phyloP scores from a whole-genome alignment of 139 green algal species.

The Spirogloea muscicola region DNA sequence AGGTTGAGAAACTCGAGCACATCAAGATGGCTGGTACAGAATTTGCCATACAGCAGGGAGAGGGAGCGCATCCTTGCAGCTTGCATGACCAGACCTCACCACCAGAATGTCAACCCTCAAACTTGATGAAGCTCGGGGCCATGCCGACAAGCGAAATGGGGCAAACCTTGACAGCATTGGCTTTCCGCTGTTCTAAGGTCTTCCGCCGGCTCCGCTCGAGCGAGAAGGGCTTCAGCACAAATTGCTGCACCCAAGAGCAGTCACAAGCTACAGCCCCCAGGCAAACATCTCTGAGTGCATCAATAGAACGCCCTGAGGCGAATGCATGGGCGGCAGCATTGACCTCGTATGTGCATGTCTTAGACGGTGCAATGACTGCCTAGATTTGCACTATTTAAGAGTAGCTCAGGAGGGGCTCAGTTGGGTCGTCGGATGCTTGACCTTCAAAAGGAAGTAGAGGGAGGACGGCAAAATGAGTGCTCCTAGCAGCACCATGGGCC shows the following conservation, averaged over 20 bases:
- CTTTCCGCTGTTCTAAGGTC: background rate
- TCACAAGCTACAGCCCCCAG: too few relatives aligned
- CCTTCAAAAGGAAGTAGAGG: slow-evolving; percentile 1
- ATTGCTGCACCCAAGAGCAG: background rate
- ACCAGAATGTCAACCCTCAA: background rate
- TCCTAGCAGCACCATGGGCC: background rate
- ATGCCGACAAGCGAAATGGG: background rate
- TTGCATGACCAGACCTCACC: background rate
- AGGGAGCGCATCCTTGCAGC: too few relatives aligned
- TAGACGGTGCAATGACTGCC: too few relatives aligned
- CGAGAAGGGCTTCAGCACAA: slow-evolving; percentile 6
- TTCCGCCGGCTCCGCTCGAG: background rate
- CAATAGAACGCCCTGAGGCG: background rate
- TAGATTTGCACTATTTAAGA: too few relatives aligned
- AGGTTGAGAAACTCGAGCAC: background rate
- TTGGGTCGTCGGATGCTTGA: background rate
- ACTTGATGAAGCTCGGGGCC: background rate
- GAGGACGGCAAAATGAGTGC: slow-evolving; percentile 1
- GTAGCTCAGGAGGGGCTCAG: too few relatives aligned
- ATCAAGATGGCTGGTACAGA: too few relatives aligned
- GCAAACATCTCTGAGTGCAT: background rate
- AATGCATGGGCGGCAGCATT: too few relatives aligned
- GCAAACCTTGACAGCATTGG: slow-evolving; percentile 9
- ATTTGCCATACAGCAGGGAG: too few relatives aligned
- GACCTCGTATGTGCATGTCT: too few relatives aligned